Conservation (phyloP, 768 basidiomycete genomes). For the Lactarius tabidus region DNA sequence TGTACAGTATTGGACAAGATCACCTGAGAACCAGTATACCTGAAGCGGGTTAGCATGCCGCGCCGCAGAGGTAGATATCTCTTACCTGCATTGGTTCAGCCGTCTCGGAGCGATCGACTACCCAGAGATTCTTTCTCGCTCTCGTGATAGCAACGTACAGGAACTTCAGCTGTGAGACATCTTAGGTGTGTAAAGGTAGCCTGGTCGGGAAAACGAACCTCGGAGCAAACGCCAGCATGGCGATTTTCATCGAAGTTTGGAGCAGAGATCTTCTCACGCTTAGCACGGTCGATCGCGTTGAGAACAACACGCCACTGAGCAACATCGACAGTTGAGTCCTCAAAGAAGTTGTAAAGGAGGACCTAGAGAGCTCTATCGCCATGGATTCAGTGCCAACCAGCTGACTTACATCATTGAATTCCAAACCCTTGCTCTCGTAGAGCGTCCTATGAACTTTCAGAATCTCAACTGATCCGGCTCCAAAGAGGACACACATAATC, state of each 20-base stretch:
- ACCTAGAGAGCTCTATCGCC: conserved; percentile 43
- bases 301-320: conserved; percentile 57
- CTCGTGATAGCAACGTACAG: conserved; percentile 65
- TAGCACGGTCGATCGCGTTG: conserved; percentile 34
- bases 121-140: conserved; percentile 62
- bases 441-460: conserved; percentile 36
- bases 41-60: conserved; percentile 27
- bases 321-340: conserved; percentile 47
- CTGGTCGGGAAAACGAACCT: conserved; percentile 4
- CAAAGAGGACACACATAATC: conserved; percentile 14
- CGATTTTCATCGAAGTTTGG: conserved; percentile 47
- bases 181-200: neutral
- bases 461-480: neutral
- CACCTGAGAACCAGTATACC: conserved; percentile 48
- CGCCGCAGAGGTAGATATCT: neutral
- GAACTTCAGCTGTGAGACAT: conserved; percentile 46
- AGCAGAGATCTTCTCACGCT: conserved; percentile 28
- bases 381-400: too few relatives aligned
- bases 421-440: conserved; percentile 62
- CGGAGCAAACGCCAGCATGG: conserved; percentile 36
- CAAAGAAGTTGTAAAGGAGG: conserved; percentile 64
- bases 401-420: conserved; percentile 52
- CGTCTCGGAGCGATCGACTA: conserved; percentile 54
- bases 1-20: conserved; percentile 46
- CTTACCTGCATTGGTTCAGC: conserved; percentile 59